Evolutionary conservation across 73 alveolate species (phyloP).

Genomic region (Symbiodinium pilosum): DNA sequence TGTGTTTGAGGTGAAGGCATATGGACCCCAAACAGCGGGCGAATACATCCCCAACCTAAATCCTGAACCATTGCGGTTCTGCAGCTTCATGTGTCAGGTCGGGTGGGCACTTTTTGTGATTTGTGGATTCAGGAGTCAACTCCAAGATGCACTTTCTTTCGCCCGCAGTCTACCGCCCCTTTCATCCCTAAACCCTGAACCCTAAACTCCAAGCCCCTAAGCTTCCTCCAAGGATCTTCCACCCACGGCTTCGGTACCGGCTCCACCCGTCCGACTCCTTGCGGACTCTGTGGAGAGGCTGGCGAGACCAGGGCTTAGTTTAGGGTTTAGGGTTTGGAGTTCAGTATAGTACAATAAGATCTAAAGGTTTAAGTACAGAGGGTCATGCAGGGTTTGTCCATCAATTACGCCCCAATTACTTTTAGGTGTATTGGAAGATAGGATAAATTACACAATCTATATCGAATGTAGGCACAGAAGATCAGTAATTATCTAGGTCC

Average conservation of each 20-base stretch:
- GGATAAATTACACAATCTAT: not conserved
- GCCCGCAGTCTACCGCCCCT: not conserved
- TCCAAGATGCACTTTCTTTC: not conserved
- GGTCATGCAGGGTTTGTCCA: not conserved
- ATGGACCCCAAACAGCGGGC: not conserved
- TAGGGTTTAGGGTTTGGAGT: not conserved
- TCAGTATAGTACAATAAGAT: not conserved
- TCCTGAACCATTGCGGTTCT: not conserved
- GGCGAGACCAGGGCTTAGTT: not conserved
- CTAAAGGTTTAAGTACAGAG: not conserved
- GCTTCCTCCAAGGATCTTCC: not conserved
- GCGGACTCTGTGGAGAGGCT: conserved; percentile 82
- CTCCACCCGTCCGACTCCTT: conserved; percentile 46
- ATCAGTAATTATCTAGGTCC: not conserved
- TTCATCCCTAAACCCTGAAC: not conserved
- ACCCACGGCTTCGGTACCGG: conserved; percentile 27
- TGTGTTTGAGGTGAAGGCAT: not conserved
- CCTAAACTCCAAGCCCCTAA: not conserved
- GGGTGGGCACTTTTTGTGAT: too few species aligned
- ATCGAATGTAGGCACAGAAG: not conserved
- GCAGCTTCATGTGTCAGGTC: too few species aligned
- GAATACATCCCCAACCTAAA: not conserved
- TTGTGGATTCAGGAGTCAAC: too few species aligned
- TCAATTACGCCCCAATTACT: not conserved
- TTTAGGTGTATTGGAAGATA: not conserved